phyloP scores from a whole-genome alignment of 2,329 filamentous ascomycete species.

The Aplosporella prunicola region DNA sequence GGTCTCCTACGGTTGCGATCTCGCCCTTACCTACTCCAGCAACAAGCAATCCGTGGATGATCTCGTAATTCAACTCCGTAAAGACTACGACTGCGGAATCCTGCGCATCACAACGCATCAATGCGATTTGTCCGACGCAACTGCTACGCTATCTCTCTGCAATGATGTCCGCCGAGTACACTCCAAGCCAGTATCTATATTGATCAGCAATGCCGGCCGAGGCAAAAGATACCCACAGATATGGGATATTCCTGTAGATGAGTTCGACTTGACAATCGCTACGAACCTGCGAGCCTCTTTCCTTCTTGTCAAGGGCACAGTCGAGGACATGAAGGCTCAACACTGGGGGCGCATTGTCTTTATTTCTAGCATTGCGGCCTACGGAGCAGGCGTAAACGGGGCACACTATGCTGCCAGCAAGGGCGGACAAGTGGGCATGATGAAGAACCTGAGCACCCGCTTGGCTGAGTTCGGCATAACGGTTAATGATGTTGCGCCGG shows the following conservation, averaged over 20 bases:
- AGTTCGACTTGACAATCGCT: conserved; percentile 54
- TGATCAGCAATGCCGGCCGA: conserved; percentile 55
- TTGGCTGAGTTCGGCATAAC: conserved; percentile 53
- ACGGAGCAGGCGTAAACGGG: conserved; percentile 41
- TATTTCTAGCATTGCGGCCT: conserved; percentile 53
- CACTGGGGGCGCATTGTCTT: conserved; percentile 56
- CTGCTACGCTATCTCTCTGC: conserved; percentile 47
- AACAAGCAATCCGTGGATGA: conserved; percentile 39
- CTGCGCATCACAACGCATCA: conserved; percentile 45
- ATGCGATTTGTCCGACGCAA: conserved; percentile 47
- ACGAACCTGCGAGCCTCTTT: conserved; percentile 56
- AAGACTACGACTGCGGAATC: conserved; percentile 15
- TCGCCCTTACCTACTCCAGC: conserved; percentile 51
- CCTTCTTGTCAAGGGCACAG: conserved; percentile 49
- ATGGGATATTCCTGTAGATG: conserved; percentile 50
- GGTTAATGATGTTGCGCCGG: conserved; percentile 59
- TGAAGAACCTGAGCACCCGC: conserved; percentile 53
- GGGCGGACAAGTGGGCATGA: conserved; percentile 54
- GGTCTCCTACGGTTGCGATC: conserved; percentile 41
- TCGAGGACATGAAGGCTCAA: conserved; percentile 51
- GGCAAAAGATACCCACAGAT: conserved; percentile 49
- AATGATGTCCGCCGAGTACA: conserved; percentile 45
- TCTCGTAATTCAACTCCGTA: conserved; percentile 35
- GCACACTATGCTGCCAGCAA: conserved; percentile 50
- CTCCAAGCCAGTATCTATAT: conserved; percentile 49